Percentiles rank a stretch among this genome's conserved stretches.
Evolutionary conservation across 148 eudicot genomes (phyloP).

Genomic region (Heliosperma pusillum): DNA sequence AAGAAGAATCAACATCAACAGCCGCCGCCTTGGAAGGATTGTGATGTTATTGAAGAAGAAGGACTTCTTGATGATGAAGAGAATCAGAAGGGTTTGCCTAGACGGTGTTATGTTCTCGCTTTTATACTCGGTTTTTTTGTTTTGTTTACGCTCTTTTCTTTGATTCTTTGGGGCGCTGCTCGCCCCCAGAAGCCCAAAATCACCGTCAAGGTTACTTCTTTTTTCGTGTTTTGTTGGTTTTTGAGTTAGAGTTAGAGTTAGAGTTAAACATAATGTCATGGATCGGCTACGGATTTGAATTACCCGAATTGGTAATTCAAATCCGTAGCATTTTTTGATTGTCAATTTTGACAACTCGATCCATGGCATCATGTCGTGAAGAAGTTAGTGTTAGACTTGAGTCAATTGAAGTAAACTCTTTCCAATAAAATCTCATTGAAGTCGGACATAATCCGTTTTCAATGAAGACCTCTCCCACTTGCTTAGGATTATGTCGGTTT

Average conservation of each 20-base stretch:
- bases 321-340: background rate
- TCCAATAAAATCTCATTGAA: no score
- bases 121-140: conserved; percentile 57
- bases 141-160: conserved; percentile 53
- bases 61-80: conserved; percentile 52
- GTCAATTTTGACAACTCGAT: background rate
- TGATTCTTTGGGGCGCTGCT: conserved; percentile 70
- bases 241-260: no score
- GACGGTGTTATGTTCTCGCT: conserved; percentile 48
- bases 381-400: background rate
- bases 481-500: no score
- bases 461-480: no score
- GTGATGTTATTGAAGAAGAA: conserved; percentile 73
- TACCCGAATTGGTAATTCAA: background rate
- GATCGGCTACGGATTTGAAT: background rate
- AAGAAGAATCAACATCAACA: conserved; percentile 22
- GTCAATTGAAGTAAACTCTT: background rate
- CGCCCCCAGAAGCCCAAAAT: conserved; percentile 71
- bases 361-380: background rate
- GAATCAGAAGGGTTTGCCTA: conserved; percentile 31
- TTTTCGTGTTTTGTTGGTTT: background rate
- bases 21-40: conserved; percentile 39
- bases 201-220: conserved; percentile 47
- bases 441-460: no score
- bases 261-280: background rate